Conservation (phyloP, 208 protist genomes). For the Balamuthia mandrillaris region DNA sequence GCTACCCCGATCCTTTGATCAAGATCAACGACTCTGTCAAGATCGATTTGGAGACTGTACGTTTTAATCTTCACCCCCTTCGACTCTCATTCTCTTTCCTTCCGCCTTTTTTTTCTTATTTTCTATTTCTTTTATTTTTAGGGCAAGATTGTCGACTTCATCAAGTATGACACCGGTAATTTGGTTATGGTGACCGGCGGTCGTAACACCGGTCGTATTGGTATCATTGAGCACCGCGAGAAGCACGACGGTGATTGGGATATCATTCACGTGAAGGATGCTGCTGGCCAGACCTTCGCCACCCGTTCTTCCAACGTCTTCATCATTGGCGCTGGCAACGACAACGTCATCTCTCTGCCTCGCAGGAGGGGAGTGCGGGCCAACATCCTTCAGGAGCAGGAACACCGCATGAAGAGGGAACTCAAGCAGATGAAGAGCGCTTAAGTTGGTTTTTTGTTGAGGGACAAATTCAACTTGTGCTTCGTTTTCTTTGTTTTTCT, state of each 20-base stretch:
- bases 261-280: conserved; percentile 91
- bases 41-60: conserved; percentile 92
- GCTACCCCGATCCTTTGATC: conserved; percentile 96
- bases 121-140: background rate
- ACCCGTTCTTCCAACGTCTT: conserved; percentile 98
- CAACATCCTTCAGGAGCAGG: conserved; percentile 70
- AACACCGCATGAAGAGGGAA: background rate
- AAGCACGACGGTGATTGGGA: conserved; percentile 87
- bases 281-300: conserved; percentile 88
- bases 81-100: too few species aligned
- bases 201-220: conserved; percentile 96
- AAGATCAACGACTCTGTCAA: conserved; percentile 95
- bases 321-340: conserved; percentile 92
- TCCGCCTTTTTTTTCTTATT: conserved; percentile 57
- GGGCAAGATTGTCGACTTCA: conserved; percentile 44
- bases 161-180: conserved; percentile 85
- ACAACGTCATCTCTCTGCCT: conserved; percentile 88
- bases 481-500: too few species aligned
- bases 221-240: conserved; percentile 89
- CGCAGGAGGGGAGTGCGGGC: conserved; percentile 88
- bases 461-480: too few species aligned
- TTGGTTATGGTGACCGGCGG: conserved; percentile 95
- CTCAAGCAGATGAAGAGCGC: background rate
- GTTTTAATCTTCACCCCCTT: too few species aligned
- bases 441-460: too few species aligned